These are phyloP conservation scores for Nicotiana obtusifolia DNA, from an alignment of 257 asterid species.

Conservation along the genomic window DNA sequence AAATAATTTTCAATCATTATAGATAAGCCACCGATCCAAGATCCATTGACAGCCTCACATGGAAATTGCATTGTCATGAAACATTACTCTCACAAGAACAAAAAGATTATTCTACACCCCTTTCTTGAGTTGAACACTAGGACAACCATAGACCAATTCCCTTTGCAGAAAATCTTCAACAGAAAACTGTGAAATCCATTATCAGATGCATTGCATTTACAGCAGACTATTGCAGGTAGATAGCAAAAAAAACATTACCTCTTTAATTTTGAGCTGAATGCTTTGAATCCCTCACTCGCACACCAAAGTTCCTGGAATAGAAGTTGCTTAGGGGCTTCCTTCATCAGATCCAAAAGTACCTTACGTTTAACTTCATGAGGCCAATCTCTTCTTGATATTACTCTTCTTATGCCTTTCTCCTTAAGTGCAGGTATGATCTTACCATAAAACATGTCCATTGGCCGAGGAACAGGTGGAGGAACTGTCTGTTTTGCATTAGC, in stretches of 20 bases:
- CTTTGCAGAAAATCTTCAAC: background rate
- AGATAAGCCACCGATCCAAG: background rate
- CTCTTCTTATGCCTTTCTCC: constrained; percentile 95
- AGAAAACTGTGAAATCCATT: background rate
- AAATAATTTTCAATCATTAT: constrained; percentile 5
- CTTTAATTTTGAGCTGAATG: constrained; percentile 80
- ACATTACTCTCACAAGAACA: background rate
- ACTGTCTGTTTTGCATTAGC: constrained; percentile 47
- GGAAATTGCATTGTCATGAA: background rate
- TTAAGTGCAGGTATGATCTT: constrained; percentile 97
- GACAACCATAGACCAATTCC: background rate
- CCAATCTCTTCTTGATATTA: constrained; percentile 98
- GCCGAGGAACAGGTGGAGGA: constrained; percentile 90
- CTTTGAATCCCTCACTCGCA: constrained; percentile 93
- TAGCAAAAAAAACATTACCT: constrained; percentile 41
- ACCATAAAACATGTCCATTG: constrained; percentile 98
- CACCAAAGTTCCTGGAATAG: constrained; percentile 98
- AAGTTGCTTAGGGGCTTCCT: constrained; percentile 92
- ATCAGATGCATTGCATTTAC: background rate
- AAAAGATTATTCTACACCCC: background rate
- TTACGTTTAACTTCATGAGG: constrained; percentile 95
- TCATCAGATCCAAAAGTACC: constrained; percentile 90
- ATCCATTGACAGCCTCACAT: background rate
- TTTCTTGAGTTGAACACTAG: constrained; percentile 5
- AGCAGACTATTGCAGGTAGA: background rate